Percentiles rank a stretch among this genome's conserved stretches.
Conservation (phyloP, 805 yeast genomes). For the Pichia pseudocactophila region DNA sequence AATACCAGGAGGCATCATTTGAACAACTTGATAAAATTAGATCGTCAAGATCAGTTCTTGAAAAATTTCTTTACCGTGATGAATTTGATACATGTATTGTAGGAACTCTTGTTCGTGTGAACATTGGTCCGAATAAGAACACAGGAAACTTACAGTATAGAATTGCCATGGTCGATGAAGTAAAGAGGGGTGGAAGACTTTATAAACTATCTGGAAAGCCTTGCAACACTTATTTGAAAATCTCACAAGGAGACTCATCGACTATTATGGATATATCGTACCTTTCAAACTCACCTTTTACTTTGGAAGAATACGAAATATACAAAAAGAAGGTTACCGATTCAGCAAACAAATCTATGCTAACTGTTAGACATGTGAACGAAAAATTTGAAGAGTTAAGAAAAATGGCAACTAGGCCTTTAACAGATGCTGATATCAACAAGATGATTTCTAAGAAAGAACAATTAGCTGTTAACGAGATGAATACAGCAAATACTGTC, state of each 20-base stretch:
- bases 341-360: slow-evolving; percentile 43
- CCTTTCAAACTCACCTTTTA: slow-evolving; percentile 70
- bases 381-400: slow-evolving; percentile 56
- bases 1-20: slow-evolving; percentile 38
- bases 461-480: slow-evolving; percentile 41
- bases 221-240: slow-evolving; percentile 50
- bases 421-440: slow-evolving; percentile 68
- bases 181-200: slow-evolving; percentile 31
- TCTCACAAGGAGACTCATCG: slow-evolving; percentile 72
- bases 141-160: slow-evolving; percentile 64
- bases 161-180: slow-evolving; percentile 70
- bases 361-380: slow-evolving; percentile 55
- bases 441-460: slow-evolving; percentile 70
- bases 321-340: slow-evolving; percentile 55
- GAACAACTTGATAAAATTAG: slow-evolving; percentile 58
- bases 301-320: slow-evolving; percentile 61
- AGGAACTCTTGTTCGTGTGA: slow-evolving; percentile 76
- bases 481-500: slow-evolving; percentile 67
- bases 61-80: slow-evolving; percentile 73
- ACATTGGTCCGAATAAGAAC: slow-evolving; percentile 61
- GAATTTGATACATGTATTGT: slow-evolving; percentile 61
- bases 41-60: slow-evolving; percentile 69
- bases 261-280: slow-evolving; percentile 69
- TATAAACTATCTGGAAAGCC: slow-evolving; percentile 36
- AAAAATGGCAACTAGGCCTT: slow-evolving; percentile 51